A percentile compares a stretch with the other conserved stretches of the same genome.
phyloP scores from a whole-genome alignment of 345 rosid species.

The Camelina laxa region DNA sequence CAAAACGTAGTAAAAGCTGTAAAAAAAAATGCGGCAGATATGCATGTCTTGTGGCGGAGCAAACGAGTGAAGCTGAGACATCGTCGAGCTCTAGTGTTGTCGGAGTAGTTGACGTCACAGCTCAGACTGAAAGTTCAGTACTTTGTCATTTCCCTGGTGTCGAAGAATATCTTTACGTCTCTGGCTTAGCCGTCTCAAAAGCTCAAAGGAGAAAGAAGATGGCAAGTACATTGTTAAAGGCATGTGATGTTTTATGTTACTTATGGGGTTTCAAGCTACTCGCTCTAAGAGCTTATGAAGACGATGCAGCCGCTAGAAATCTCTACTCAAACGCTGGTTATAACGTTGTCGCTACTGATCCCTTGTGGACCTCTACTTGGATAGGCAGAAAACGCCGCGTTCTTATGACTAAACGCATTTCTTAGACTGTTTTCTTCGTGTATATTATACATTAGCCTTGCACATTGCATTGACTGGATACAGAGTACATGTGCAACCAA shows the following conservation, averaged over 20 bases:
- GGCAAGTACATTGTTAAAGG: constrained; percentile 70
- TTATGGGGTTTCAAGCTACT: constrained; percentile 71
- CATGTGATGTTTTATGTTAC: constrained; percentile 64
- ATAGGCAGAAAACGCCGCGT: constrained; percentile 75
- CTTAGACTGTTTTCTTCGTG: constrained; percentile 26
- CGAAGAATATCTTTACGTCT: constrained; percentile 78
- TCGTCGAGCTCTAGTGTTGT: constrained; percentile 48
- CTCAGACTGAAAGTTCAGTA: constrained; percentile 56
- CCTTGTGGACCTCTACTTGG: constrained; percentile 69
- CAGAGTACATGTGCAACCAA: background rate
- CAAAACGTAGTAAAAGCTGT: too few species aligned
- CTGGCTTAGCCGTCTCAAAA: constrained; percentile 79
- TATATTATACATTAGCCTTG: constrained; percentile 22
- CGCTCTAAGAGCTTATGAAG: constrained; percentile 78
- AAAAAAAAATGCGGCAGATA: constrained; percentile 49
- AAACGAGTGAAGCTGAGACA: constrained; percentile 41
- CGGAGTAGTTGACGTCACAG: constrained; percentile 83
- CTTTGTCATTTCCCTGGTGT: constrained; percentile 59
- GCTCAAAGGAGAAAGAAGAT: constrained; percentile 73
- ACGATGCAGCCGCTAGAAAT: constrained; percentile 69
- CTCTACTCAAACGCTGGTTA: constrained; percentile 82
- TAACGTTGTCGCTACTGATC: constrained; percentile 59
- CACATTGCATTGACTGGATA: background rate
- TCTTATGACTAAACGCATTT: constrained; percentile 64
- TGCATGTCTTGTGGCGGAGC: constrained; percentile 83